Conservation (phyloP, 805 yeast genomes). For the Zygoascus bituminiphila region DNA sequence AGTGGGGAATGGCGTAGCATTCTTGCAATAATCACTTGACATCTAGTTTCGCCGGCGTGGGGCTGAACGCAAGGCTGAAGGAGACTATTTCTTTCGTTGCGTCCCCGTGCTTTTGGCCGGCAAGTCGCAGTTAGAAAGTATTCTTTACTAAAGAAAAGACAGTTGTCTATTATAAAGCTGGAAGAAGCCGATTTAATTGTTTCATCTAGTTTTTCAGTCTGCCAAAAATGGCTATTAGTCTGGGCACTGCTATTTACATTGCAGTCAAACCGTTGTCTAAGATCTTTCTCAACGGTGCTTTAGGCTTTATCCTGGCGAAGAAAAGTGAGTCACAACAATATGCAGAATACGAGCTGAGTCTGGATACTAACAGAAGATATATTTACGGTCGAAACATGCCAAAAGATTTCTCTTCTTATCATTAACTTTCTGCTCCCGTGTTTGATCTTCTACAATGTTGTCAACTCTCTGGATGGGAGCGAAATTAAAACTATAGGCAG, state of each 20-base stretch:
- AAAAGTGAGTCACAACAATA: constrained; percentile 27
- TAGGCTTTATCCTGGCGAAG: constrained; percentile 59
- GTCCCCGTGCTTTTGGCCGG: too few species aligned
- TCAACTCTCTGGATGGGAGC: constrained; percentile 52
- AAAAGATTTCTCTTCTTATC: constrained; percentile 61
- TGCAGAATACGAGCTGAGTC: too few species aligned
- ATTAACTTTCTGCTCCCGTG: constrained; percentile 67
- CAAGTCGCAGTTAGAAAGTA: too few species aligned
- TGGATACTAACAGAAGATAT: constrained; percentile 32
- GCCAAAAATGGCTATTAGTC: constrained; percentile 5
- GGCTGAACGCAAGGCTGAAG: too few species aligned
- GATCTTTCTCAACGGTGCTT: constrained; percentile 59
- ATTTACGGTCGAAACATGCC: constrained; percentile 55
- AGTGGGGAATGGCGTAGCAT: too few species aligned
- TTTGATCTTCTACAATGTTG: constrained; percentile 65
- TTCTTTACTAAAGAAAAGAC: too few species aligned
- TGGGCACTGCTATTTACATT: constrained; percentile 62
- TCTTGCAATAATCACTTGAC: too few species aligned
- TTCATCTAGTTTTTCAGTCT: too few species aligned
- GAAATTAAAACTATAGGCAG: constrained; percentile 70
- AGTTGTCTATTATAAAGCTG: too few species aligned
- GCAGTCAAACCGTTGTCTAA: constrained; percentile 83
- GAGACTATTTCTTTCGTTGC: too few species aligned
- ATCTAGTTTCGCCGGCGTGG: too few species aligned
- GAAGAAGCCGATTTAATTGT: too few species aligned